Base-by-base conservation (phyloP, 2,329 filamentous ascomycete species). In the Fusarium napiforme region DNA sequence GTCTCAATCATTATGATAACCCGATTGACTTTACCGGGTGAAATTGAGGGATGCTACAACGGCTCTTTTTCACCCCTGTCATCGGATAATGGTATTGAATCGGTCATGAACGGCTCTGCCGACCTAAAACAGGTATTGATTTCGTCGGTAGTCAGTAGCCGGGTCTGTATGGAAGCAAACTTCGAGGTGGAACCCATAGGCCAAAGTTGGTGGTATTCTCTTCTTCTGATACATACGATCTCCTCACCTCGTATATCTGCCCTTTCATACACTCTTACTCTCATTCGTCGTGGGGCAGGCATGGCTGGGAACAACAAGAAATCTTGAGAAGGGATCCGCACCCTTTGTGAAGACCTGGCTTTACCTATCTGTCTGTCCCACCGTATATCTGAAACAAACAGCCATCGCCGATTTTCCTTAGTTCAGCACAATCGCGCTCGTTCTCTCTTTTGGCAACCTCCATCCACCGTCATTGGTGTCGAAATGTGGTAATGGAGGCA, bases 1-100 rank as follows among this genome's bases (percentile, higher is more conserved):
- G 40, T 42, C 26, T 64, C 39, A 45, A 45, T 42, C 23, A 50
- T 45, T 36, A 59, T 53, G 57, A 56, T 57, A 65, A 61, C 40
- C 58, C 63, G 47, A 59, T 47, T 43, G 28, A 60, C 43, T 42
- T 40, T 71, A 45, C 30, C 18, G 39, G 30, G 39, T 26, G 42
- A 47, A 36, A 68, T 26, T 61, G 26, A 63, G 34, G 34, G n/a
- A 56, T 42, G 49, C 64, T 47, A 53, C 45, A 43, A 47, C 23
- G 37, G 49, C 30, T 57, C 43, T 46, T 50, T 34, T 14, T 32
- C 36, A 60, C n/a, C 34, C 36, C 26, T 60, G 28, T 39, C 23
- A 21, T 37, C 50, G 46, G 45, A 36, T 36, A 46, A 55, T 68
- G 30, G 39, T 57, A 28, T 64, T 26, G 34, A 23, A 26, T 49